Conservation (phyloP, 2,329 filamentous ascomycete species). For the Zymoseptoria ardabiliae region DNA sequence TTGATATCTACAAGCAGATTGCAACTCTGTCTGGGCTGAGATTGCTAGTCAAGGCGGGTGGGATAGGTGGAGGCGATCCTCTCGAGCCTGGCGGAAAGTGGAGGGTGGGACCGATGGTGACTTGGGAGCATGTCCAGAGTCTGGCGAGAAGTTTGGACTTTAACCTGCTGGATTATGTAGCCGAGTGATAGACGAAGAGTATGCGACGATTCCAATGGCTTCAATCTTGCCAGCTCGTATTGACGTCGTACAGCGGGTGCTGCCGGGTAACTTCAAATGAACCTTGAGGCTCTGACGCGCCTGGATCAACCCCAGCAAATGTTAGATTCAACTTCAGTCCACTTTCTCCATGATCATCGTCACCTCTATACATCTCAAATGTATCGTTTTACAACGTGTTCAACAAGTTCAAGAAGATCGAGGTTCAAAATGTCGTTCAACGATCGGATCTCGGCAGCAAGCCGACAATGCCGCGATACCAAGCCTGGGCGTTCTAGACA, state of each 20-base stretch:
- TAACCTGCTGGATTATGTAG: slow-evolving; percentile 71
- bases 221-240: neutral
- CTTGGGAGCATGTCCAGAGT: slow-evolving; percentile 66
- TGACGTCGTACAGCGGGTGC: neutral
- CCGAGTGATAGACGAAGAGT: slow-evolving; percentile 44
- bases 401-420: neutral
- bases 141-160: slow-evolving; percentile 67
- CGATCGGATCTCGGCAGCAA: neutral
- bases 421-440: neutral
- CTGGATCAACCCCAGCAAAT: neutral
- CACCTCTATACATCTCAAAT: neutral
- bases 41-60: slow-evolving; percentile 57
- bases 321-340: neutral
- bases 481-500: neutral
- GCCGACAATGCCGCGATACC: neutral
- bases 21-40: slow-evolving; percentile 66
- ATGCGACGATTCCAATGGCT: neutral
- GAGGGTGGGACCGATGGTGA: slow-evolving; percentile 60
- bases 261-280: neutral
- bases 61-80: slow-evolving; percentile 50
- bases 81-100: slow-evolving; percentile 66
- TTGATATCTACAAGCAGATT: slow-evolving; percentile 49
- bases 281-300: neutral
- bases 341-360: neutral
- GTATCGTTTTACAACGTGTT: neutral